Evolutionary conservation across 192 early-diverging fungal species (phyloP).

Genomic region (Thoreauomyces humboldtii): DNA sequence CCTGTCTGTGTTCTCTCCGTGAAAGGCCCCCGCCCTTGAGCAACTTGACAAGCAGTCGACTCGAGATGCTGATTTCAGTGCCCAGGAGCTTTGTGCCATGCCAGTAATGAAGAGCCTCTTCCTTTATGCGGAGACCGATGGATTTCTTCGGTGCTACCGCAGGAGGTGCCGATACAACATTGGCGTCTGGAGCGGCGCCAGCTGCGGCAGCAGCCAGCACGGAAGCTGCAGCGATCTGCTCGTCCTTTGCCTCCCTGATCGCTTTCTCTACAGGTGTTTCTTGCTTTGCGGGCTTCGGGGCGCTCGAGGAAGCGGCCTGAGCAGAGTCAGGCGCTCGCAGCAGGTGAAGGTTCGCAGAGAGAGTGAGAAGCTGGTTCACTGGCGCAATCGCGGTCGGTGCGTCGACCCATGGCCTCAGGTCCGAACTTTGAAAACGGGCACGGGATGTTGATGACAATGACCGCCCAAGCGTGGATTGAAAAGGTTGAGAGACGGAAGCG

Average conservation of each 20-base stretch:
- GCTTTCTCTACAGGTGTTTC: slow-evolving; percentile 45
- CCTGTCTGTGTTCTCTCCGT: slow-evolving; percentile 82
- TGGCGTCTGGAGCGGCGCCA: neutral
- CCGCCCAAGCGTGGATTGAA: no score
- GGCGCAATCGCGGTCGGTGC: no score
- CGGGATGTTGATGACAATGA: no score
- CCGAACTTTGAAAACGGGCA: no score
- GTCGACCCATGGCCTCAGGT: no score
- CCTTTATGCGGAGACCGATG: slow-evolving; percentile 64
- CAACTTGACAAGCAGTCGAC: slow-evolving; percentile 70
- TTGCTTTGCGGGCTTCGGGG: slow-evolving; percentile 31
- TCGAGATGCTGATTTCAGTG: slow-evolving; percentile 83
- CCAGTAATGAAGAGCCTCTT: slow-evolving; percentile 89
- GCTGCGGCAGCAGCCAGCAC: slow-evolving; percentile 23
- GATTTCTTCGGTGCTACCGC: slow-evolving; percentile 38
- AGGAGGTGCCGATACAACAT: neutral
- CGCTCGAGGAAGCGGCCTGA: no score
- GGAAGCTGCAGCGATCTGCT: slow-evolving; percentile 27
- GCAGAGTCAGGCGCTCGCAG: no score
- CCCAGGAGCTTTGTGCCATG: slow-evolving; percentile 88
- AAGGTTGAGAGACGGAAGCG: no score
- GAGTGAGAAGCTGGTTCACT: no score
- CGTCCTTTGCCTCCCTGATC: slow-evolving; percentile 45
- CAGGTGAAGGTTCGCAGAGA: no score
- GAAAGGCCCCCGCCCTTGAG: slow-evolving; percentile 74